phyloP scores from a whole-genome alignment of 495 filamentous ascomycete genomes.

The Pyrenopolyporus hunteri region DNA sequence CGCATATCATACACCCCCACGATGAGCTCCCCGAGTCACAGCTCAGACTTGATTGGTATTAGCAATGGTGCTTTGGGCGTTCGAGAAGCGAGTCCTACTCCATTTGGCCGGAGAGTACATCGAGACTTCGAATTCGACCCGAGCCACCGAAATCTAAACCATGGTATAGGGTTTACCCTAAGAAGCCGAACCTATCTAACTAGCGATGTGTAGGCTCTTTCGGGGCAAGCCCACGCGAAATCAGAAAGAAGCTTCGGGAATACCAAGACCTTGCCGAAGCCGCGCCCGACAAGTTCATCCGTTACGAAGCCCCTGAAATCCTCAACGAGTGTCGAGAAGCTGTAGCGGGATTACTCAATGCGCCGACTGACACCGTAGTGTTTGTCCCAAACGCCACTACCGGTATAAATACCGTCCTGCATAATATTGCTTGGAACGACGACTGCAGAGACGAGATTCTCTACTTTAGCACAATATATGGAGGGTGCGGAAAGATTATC shows the following conservation, averaged over 20 bases:
- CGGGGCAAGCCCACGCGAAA: constrained; percentile 69
- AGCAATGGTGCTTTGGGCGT: no score
- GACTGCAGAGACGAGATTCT: constrained; percentile 66
- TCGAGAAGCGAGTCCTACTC: no score
- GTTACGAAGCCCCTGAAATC: constrained; percentile 61
- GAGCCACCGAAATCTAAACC: constrained; percentile 76
- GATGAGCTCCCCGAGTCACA: no score
- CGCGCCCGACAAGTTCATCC: constrained; percentile 74
- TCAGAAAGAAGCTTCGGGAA: constrained; percentile 62
- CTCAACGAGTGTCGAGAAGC: constrained; percentile 69
- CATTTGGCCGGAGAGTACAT: constrained; percentile 30
- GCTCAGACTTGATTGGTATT: no score
- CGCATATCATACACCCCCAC: no score
- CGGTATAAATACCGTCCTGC: constrained; percentile 73
- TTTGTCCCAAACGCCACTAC: constrained; percentile 82
- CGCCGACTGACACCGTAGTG: constrained; percentile 67
- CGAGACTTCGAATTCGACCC: constrained; percentile 72
- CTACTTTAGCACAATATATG: constrained; percentile 78
- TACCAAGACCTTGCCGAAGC: constrained; percentile 68
- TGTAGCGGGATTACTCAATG: constrained; percentile 67
- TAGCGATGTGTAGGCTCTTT: constrained; percentile 65
- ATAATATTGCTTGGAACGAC: constrained; percentile 61
- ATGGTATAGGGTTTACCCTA: constrained; percentile 60
- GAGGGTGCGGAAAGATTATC: constrained; percentile 72
- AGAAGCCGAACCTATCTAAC: neutral